phyloP scores from a whole-genome alignment of 306 rosid species.

The Rosa chinensis region DNA sequence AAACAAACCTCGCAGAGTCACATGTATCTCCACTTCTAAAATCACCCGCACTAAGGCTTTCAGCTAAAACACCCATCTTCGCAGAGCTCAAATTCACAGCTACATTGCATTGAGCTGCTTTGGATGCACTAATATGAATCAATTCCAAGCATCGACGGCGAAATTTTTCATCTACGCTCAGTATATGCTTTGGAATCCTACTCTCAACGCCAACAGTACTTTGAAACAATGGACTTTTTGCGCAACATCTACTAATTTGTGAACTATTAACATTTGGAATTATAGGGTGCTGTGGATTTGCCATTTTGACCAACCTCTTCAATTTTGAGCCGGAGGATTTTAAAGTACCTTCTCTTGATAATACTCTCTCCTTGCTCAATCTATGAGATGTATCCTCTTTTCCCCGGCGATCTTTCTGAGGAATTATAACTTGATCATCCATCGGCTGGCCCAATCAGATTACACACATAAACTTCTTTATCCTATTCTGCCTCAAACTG shows the following conservation, averaged over 20 bases:
- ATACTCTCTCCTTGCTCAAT: constrained; percentile 43
- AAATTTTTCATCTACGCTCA: constrained; percentile 77
- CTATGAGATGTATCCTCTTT: constrained; percentile 39
- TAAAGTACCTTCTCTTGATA: constrained; percentile 44
- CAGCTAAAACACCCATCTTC: constrained; percentile 43
- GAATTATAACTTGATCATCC: constrained; percentile 49
- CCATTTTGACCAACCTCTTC: constrained; percentile 56
- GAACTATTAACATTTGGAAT: constrained; percentile 54
- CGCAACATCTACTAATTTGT: constrained; percentile 46
- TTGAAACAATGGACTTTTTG: constrained; percentile 47
- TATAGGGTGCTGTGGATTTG: constrained; percentile 46
- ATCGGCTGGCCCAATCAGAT: constrained; percentile 45
- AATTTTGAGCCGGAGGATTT: constrained; percentile 41
- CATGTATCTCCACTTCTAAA: constrained; percentile 28
- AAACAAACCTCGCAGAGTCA: constrained; percentile 39
- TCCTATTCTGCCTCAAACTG: constrained; percentile 27
- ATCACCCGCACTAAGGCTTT: constrained; percentile 36
- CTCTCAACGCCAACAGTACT: constrained; percentile 46
- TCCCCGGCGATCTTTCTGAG: constrained; percentile 35
- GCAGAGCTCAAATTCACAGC: constrained; percentile 45
- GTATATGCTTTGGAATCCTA: constrained; percentile 77
- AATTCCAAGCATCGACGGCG: constrained; percentile 75
- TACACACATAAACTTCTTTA: constrained; percentile 31
- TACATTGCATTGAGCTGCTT: constrained; percentile 50
- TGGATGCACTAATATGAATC: constrained; percentile 60